Percentiles rank a stretch among this genome's conserved stretches.
phyloP scores from a whole-genome alignment of 2,329 filamentous ascomycete genomes.

The Calycina herbarum region DNA sequence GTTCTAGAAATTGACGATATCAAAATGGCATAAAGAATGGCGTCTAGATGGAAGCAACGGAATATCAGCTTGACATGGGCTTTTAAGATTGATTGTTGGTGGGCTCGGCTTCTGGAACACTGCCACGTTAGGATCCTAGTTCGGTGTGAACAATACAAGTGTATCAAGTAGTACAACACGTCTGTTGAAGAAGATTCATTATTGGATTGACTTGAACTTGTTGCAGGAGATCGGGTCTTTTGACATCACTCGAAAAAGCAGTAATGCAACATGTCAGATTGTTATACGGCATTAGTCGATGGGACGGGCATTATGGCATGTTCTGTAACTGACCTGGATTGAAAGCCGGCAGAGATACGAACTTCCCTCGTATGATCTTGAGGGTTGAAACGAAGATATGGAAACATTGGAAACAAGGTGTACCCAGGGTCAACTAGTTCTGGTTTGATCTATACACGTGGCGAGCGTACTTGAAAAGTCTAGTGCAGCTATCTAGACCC shows the following conservation, averaged over 20 bases:
- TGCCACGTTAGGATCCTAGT: conserved; percentile 9
- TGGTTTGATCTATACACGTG: background rate
- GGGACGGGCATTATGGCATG: background rate
- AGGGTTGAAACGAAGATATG: background rate
- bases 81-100: conserved; percentile 12
- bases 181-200: background rate
- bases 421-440: background rate
- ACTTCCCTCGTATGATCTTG: background rate
- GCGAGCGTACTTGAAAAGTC: background rate
- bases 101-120: conserved; percentile 17
- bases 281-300: background rate
- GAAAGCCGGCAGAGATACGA: background rate
- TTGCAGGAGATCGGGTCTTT: background rate
- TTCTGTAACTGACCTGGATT: conserved; percentile 3
- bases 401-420: background rate
- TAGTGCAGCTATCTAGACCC: background rate
- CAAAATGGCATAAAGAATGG: conserved; percentile 15
- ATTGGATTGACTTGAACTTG: background rate
- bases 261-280: conserved; percentile 1
- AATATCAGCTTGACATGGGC: conserved; percentile 4
- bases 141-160: background rate
- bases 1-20: conserved; percentile 10
- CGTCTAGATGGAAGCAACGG: conserved; percentile 9
- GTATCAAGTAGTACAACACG: background rate
- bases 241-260: background rate